Conservation (phyloP, 768 basidiomycete species). For the Boletus subcaerulescens region DNA sequence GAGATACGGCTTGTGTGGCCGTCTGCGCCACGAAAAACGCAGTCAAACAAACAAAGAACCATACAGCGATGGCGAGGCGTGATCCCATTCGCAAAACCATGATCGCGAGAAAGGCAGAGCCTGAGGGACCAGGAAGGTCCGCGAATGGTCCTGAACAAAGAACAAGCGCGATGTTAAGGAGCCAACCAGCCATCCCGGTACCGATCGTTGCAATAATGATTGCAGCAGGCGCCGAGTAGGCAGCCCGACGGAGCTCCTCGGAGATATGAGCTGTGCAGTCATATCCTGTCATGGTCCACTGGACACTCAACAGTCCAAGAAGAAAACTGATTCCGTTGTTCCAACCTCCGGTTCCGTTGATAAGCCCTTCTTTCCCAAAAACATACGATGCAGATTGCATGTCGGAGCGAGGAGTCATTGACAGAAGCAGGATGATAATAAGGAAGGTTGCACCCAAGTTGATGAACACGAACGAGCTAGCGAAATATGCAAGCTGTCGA, state of each 20-base stretch:
- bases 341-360: constrained; percentile 43
- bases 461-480: constrained; percentile 41
- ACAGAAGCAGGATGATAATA: constrained; percentile 43
- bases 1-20: constrained; percentile 52
- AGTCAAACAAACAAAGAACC: constrained; percentile 60
- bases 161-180: constrained; percentile 62
- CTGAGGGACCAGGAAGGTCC: constrained; percentile 50
- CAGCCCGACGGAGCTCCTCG: constrained; percentile 53
- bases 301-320: constrained; percentile 46
- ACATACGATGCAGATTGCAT: constrained; percentile 60
- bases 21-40: constrained; percentile 57
- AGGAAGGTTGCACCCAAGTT: constrained; percentile 42
- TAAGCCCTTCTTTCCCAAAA: constrained; percentile 44
- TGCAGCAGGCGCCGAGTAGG: constrained; percentile 44
- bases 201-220: constrained; percentile 46
- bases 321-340: constrained; percentile 42
- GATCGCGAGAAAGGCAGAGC: constrained; percentile 55
- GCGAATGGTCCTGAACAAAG: constrained; percentile 53
- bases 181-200: constrained; percentile 53
- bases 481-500: constrained; percentile 34
- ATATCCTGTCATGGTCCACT: constrained; percentile 43
- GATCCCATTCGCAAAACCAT: constrained; percentile 54
- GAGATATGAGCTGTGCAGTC: constrained; percentile 26
- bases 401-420: constrained; percentile 42
- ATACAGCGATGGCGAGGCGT: constrained; percentile 48